A percentile compares a stretch with the other conserved stretches of the same genome.
Evolutionary conservation across 371 early-diverging fungal species (phyloP).

Genomic region (Syncephalastrum racemosum): DNA sequence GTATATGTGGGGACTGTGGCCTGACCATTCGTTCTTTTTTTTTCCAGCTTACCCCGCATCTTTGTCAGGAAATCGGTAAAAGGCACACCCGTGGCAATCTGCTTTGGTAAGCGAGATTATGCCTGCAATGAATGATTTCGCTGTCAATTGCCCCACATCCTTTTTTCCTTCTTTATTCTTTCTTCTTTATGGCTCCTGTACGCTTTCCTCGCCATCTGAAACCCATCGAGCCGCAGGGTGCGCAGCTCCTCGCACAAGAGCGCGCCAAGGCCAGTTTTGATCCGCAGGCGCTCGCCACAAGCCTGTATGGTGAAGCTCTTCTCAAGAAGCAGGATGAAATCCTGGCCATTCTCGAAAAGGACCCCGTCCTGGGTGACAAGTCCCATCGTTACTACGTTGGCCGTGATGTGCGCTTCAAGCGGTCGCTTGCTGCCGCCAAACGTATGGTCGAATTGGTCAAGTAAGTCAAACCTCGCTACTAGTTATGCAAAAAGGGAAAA

Average conservation of each 20-base stretch:
- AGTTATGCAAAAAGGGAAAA: not conserved
- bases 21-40: no score
- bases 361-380: slow-evolving; percentile 56
- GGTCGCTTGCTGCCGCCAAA: slow-evolving; percentile 49
- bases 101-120: no score
- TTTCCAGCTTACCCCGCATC: no score
- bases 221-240: slow-evolving; percentile 57
- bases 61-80: no score
- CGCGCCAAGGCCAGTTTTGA: slow-evolving; percentile 37
- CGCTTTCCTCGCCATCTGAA: slow-evolving; percentile 52
- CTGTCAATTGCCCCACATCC: not conserved
- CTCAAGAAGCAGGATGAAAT: slow-evolving; percentile 41
- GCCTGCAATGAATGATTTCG: no score
- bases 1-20: no score
- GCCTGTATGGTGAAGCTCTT: slow-evolving; percentile 32
- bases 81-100: no score
- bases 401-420: slow-evolving; percentile 49
- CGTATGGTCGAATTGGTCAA: slow-evolving; percentile 49
- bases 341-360: slow-evolving; percentile 48
- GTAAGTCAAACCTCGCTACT: no score
- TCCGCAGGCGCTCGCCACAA: slow-evolving; percentile 38
- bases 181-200: slow-evolving; percentile 13
- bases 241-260: slow-evolving; percentile 40
- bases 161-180: slow-evolving; percentile 14
- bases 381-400: slow-evolving; percentile 55